These are phyloP conservation scores for Fallopia convolvulus DNA, from an alignment of 148 eudicot genomes.

Conservation along the genomic window DNA sequence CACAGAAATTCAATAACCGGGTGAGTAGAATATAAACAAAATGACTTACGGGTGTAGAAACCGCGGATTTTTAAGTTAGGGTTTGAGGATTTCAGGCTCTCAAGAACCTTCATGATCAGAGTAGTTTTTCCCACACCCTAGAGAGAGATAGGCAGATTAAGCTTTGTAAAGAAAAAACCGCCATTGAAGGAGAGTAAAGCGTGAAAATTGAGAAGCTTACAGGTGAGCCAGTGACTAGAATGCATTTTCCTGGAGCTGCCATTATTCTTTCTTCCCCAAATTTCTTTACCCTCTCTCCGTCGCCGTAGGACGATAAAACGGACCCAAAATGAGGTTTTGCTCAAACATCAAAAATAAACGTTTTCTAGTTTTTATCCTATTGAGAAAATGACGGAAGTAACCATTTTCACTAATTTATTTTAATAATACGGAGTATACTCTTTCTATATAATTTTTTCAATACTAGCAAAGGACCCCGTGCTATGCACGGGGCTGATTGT, in stretches of 20 bases:
- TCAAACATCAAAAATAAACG: too few relatives aligned
- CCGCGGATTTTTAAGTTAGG: constrained; percentile 79
- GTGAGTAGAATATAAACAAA: background rate
- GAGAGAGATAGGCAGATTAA: background rate
- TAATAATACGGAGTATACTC: too few relatives aligned
- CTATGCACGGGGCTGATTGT: too few relatives aligned
- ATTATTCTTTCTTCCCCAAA: constrained; percentile 17
- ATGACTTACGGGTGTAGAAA: constrained; percentile 68
- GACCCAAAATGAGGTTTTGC: too few relatives aligned
- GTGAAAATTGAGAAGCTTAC: constrained; percentile 26
- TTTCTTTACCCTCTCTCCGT: background rate
- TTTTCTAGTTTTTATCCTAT: too few relatives aligned
- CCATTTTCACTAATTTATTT: too few relatives aligned
- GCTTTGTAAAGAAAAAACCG: background rate
- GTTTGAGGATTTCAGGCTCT: constrained; percentile 44
- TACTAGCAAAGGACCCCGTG: too few relatives aligned
- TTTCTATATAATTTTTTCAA: too few relatives aligned
- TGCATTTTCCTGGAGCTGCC: constrained; percentile 69
- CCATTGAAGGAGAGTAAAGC: background rate
- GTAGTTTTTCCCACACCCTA: constrained; percentile 91
- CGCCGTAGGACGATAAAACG: too few relatives aligned
- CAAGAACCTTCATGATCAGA: constrained; percentile 46
- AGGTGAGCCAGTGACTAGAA: constrained; percentile 71
- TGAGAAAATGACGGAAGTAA: too few relatives aligned
- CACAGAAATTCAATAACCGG: background rate